Evolutionary conservation across 345 rosid genomes (phyloP).

Genomic region (Lumnitzera littorea): DNA sequence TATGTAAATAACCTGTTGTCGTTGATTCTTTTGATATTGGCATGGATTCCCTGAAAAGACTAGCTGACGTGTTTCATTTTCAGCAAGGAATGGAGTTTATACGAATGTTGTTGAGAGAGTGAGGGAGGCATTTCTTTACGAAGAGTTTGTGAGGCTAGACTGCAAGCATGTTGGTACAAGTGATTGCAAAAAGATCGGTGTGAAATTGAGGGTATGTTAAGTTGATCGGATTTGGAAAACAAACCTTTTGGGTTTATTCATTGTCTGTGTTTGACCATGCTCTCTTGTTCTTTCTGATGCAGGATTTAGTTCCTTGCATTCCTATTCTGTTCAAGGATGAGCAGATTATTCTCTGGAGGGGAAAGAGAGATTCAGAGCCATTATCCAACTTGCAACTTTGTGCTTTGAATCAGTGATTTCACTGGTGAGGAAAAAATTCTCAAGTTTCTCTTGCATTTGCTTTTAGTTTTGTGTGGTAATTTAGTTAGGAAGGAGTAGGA

Average conservation of each 20-base stretch:
- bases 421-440: no score
- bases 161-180: conserved; percentile 71
- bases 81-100: conserved; percentile 93
- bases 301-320: conserved; percentile 83
- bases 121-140: conserved; percentile 49
- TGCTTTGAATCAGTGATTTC: no score
- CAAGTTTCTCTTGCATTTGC: no score
- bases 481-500: no score
- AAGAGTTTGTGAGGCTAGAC: conserved; percentile 74
- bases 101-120: conserved; percentile 70
- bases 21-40: background rate
- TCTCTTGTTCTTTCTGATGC: conserved; percentile 12
- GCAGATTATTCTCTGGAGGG: conserved; percentile 83
- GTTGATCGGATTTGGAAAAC: no score
- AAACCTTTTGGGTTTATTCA: no score
- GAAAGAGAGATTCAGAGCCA: conserved; percentile 23
- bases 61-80: conserved; percentile 9
- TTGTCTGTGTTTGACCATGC: background rate
- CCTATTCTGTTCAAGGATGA: conserved; percentile 85
- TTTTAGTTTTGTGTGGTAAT: no score
- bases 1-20: conserved; percentile 22
- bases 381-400: no score
- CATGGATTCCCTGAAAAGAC: background rate
- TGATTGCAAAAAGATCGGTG: conserved; percentile 82
- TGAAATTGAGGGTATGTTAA: conserved; percentile 59